phyloP scores from a whole-genome alignment of 2,329 filamentous ascomycete species.

The Fusarium temperatum region DNA sequence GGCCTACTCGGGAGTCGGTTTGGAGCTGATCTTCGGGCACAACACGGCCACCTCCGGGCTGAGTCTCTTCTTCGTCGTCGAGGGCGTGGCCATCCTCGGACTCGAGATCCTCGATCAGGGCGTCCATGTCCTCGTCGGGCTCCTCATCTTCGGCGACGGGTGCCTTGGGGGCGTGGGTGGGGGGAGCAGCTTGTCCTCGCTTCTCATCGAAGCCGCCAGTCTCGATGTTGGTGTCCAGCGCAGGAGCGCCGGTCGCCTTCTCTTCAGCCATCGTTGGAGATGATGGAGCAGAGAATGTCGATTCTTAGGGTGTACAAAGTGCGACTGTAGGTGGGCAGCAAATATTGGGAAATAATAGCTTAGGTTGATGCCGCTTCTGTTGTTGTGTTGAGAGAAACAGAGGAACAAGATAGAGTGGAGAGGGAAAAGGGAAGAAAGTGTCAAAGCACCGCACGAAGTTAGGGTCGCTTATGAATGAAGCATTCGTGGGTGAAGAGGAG shows the following conservation, averaged over 20 bases:
- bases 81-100: slow-evolving; percentile 78
- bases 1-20: slow-evolving; percentile 77
- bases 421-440: slow-evolving; percentile 43
- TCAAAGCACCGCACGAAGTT: slow-evolving; percentile 61
- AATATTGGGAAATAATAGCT: slow-evolving; percentile 24
- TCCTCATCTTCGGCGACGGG: slow-evolving; percentile 71
- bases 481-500: slow-evolving; percentile 61
- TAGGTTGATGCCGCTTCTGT: slow-evolving; percentile 33
- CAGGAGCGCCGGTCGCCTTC: slow-evolving; percentile 61
- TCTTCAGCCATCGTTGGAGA: slow-evolving; percentile 62
- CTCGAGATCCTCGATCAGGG: slow-evolving; percentile 87
- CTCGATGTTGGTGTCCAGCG: slow-evolving; percentile 71
- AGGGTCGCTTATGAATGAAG: slow-evolving; percentile 55
- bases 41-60: slow-evolving; percentile 64
- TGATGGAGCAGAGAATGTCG: slow-evolving; percentile 16
- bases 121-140: slow-evolving; percentile 83
- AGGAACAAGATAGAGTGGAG: slow-evolving; percentile 42
- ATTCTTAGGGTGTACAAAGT: slow-evolving; percentile 30
- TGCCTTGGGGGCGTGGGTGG: slow-evolving; percentile 48
- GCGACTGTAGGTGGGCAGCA: slow-evolving; percentile 39
- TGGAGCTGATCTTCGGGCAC: slow-evolving; percentile 80
- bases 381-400: slow-evolving; percentile 31
- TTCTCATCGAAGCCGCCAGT: slow-evolving; percentile 74
- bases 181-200: slow-evolving; percentile 50
- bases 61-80: slow-evolving; percentile 63